Base-by-base conservation (phyloP, 129 eudicot species). In the Helianthus tuberosus region DNA sequence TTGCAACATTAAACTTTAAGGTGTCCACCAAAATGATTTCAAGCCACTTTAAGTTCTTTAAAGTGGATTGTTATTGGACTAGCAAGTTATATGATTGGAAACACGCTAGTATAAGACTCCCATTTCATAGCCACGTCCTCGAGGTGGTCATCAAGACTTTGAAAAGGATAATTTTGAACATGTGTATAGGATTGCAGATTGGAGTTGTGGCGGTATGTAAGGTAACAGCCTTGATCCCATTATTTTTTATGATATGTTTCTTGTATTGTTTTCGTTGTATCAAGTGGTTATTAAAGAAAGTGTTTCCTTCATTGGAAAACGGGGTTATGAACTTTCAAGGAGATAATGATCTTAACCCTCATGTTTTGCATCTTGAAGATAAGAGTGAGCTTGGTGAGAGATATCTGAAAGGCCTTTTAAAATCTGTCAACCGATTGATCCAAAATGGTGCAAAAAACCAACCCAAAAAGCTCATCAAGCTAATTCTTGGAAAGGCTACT, bases 11-110 rank as follows among this genome's bases (percentile, higher is more conserved):
- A 32, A 68, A 29, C 47, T 68, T 49, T 49, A 29, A 68, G 0
- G 14, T 68, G 46, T 68, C 73, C n/a, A 6, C 1, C 16, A 27
- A 68, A 12, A 47, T 39, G 25, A 29, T 68, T 3, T 50, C 25
- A 11, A 46, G 6, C 0, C 72, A 25, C 6, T 5, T 46, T 3
- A 66, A 66, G 57, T 20, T 66, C 11, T 66, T 66, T 46, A 11
- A 66, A 12, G 72, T 66, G 7, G 72, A 66, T 1, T 2, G 20
- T 2, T 66, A 46, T 6, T 66, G 72, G 72, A 66, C 57, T 23
- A 0, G 11, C 1, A 66, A 66, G 43, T 66, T 66, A 66, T 3
- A 13, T 17, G 72, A 44, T 0, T 66, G 72, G 72, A 66, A 66
- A 66, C 72, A 0, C 6, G 48, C 11, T 23, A 46, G 57, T 11